Conservation (phyloP, 2,329 filamentous ascomycete species). For the Pseudopyrenochaeta lycopersici region DNA sequence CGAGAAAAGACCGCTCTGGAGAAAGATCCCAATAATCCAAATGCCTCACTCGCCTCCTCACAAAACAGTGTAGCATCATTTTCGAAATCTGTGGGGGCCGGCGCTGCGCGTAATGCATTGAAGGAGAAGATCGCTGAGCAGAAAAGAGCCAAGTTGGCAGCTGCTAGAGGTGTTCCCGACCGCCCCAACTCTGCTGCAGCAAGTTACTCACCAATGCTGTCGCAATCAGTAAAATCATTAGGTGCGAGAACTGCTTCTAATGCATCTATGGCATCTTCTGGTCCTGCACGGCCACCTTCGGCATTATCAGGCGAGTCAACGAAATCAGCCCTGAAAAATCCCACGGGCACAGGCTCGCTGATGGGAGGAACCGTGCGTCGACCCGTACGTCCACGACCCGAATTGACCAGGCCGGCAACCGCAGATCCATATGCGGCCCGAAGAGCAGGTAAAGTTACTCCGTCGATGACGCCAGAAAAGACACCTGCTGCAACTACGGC, state of each 20-base stretch:
- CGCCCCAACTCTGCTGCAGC: conserved; percentile 68
- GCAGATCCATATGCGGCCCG: conserved; percentile 62
- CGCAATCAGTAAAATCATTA: conserved; percentile 45
- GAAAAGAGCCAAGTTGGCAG: conserved; percentile 66
- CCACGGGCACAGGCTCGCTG: conserved; percentile 54
- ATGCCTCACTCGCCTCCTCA: conserved; percentile 60
- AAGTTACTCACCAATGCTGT: conserved; percentile 58
- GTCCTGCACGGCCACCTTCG: conserved; percentile 46
- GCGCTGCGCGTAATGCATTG: conserved; percentile 66
- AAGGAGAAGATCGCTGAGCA: conserved; percentile 87
- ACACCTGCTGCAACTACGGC: conserved; percentile 51
- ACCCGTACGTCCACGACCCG: conserved; percentile 54
- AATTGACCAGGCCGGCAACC: conserved; percentile 60
- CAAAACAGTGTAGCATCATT: conserved; percentile 58
- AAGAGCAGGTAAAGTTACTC: conserved; percentile 53
- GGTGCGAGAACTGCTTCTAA: conserved; percentile 38
- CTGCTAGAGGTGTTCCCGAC: conserved; percentile 56
- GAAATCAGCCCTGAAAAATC: conserved; percentile 42
- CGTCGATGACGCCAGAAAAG: conserved; percentile 57
- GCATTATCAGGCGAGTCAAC: conserved; percentile 44
- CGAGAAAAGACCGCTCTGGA: conserved; percentile 83
- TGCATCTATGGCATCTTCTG: conserved; percentile 39
- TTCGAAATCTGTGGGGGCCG: conserved; percentile 58
- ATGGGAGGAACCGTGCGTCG: conserved; percentile 69
- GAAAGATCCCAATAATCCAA: conserved; percentile 84